These are phyloP conservation scores for Pythium oligandrum DNA, from an alignment of 352 stramenopile species.

Conservation along the genomic window DNA sequence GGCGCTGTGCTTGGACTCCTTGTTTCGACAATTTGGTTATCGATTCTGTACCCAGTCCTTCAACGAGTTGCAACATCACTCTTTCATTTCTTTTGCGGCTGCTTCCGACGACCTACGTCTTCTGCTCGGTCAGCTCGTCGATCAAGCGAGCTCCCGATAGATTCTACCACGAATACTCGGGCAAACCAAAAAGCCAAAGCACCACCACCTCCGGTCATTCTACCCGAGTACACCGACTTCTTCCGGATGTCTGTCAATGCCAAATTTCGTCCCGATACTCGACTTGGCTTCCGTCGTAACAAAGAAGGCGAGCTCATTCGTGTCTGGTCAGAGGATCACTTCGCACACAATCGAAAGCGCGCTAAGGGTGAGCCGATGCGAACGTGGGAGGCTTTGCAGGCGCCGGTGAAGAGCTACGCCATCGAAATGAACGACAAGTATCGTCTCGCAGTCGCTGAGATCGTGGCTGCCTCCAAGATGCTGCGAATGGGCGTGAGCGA, in stretches of 20 bases:
- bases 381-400: slow-evolving; percentile 63
- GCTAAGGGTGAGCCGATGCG: slow-evolving; percentile 32
- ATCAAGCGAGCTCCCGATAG: not conserved
- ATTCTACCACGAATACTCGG: not conserved
- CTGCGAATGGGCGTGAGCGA: not conserved
- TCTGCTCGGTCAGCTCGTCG: not conserved
- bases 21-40: slow-evolving; percentile 29
- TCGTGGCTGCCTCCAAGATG: slow-evolving; percentile 5
- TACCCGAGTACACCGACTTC: slow-evolving; percentile 38
- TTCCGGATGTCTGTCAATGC: slow-evolving; percentile 33
- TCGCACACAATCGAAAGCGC: not conserved
- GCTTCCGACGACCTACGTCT: not conserved
- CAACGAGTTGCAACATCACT: not conserved
- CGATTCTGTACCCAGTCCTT: slow-evolving; percentile 24
- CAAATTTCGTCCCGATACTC: slow-evolving; percentile 24
- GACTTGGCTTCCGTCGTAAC: slow-evolving; percentile 23
- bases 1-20: slow-evolving; percentile 22
- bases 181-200: too few relatives aligned
- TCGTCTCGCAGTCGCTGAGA: slow-evolving; percentile 21
- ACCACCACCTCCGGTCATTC: slow-evolving; percentile 6
- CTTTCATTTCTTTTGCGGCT: slow-evolving; percentile 1
- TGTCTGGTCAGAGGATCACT: slow-evolving; percentile 12
- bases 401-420: slow-evolving; percentile 50
- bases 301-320: slow-evolving; percentile 15
- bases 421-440: slow-evolving; percentile 65